These are phyloP conservation scores for Metarhizium anisopliae DNA, from an alignment of 2,329 filamentous ascomycete genomes.

Conservation along the genomic window DNA sequence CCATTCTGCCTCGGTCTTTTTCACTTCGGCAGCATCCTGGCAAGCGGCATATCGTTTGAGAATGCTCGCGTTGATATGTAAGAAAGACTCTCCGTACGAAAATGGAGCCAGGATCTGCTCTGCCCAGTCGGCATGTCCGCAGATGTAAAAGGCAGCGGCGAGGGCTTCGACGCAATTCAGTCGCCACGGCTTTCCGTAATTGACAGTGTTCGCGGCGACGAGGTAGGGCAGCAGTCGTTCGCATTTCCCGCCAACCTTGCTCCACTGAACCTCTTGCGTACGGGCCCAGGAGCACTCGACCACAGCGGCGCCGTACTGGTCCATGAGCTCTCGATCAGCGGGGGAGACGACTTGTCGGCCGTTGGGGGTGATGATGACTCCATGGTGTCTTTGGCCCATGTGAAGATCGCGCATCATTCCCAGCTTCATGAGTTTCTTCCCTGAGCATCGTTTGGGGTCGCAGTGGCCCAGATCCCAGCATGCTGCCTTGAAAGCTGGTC, in stretches of 20 bases:
- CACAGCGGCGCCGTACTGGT: constrained; percentile 85
- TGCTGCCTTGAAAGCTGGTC: constrained; percentile 72
- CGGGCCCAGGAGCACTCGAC: constrained; percentile 97
- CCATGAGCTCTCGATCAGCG: constrained; percentile 71
- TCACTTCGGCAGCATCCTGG: constrained; percentile 70
- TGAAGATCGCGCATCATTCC: constrained; percentile 90
- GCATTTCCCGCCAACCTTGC: constrained; percentile 84
- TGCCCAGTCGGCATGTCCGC: constrained; percentile 86
- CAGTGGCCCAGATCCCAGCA: constrained; percentile 98
- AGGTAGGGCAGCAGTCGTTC: constrained; percentile 88
- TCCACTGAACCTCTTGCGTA: constrained; percentile 84
- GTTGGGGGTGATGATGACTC: constrained; percentile 92
- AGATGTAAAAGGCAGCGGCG: constrained; percentile 88
- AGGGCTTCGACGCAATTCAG: constrained; percentile 94
- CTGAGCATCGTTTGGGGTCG: constrained; percentile 92
- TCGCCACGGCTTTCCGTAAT: constrained; percentile 93
- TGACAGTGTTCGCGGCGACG: constrained; percentile 92
- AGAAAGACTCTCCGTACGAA: constrained; percentile 77
- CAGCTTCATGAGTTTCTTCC: constrained; percentile 85
- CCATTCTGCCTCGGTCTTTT: constrained; percentile 80
- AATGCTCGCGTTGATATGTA: constrained; percentile 81
- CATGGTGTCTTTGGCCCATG: constrained; percentile 82
- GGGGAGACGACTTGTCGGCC: constrained; percentile 78
- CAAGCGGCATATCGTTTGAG: constrained; percentile 81
- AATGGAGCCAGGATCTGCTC: constrained; percentile 75